Conservation (phyloP, 2,329 filamentous ascomycete species). For the Ceratocystis eucalypticola region DNA sequence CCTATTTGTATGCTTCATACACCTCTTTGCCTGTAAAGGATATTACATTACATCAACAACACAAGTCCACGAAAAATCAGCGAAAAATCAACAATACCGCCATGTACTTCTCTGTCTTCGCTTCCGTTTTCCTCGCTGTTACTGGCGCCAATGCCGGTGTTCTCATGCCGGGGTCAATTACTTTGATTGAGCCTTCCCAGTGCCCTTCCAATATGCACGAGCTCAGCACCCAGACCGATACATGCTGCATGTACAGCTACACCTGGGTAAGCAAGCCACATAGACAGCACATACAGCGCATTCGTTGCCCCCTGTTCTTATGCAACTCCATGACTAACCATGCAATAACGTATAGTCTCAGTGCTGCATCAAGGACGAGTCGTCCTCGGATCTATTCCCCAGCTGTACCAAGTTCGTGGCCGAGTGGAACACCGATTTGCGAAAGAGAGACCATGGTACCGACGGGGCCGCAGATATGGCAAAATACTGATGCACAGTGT, state of each 20-base stretch:
- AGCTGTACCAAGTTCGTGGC: constrained; percentile 7
- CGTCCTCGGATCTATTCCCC: constrained; percentile 4
- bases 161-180: not conserved
- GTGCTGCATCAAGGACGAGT: constrained; percentile 1
- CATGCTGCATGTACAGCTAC: constrained; percentile 7
- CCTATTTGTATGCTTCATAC: no score
- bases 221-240: not conserved
- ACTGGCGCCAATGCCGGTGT: not conserved
- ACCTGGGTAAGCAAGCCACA: not conserved
- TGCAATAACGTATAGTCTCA: not conserved
- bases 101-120: constrained; percentile 4
- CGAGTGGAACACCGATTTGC: not conserved
- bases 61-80: no score
- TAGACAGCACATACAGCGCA: not conserved
- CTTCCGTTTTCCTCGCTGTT: not conserved
- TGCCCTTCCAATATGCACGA: not conserved
- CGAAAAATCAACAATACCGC: not conserved
- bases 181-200: not conserved
- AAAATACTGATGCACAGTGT: no score
- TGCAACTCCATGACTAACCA: not conserved
- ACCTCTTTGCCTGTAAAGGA: no score
- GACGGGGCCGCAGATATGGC: not conserved
- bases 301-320: not conserved
- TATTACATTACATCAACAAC: no score
- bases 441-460: not conserved